phyloP scores from a whole-genome alignment of 345 rosid species.

The Clarkia xantiana region DNA sequence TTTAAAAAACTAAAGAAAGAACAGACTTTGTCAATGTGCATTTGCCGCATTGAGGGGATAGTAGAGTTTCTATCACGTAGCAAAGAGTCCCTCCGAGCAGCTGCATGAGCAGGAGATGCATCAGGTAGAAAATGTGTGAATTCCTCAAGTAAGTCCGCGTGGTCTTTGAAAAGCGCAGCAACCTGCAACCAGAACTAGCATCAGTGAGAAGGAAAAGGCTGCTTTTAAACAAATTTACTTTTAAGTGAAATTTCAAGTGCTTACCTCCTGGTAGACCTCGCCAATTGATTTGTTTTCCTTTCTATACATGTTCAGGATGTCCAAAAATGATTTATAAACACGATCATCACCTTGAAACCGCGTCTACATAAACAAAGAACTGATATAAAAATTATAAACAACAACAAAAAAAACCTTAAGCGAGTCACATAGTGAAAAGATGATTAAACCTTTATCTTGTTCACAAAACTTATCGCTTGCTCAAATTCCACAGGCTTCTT shows the following conservation, averaged over 20 bases:
- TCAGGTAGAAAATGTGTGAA: conserved; percentile 92
- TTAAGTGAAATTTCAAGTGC: background rate
- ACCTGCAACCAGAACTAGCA: conserved; percentile 34
- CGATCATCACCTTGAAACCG: conserved; percentile 93
- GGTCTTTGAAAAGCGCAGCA: conserved; percentile 72
- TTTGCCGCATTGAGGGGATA: conserved; percentile 36
- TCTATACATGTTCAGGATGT: conserved; percentile 85
- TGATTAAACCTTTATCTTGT: conserved; percentile 64
- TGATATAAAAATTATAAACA: conserved; percentile 4
- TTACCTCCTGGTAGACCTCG: conserved; percentile 84
- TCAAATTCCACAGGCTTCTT: conserved; percentile 95
- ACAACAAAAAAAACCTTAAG: background rate
- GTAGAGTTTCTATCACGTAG: conserved; percentile 52
- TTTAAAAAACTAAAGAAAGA: background rate
- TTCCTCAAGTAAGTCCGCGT: conserved; percentile 68
- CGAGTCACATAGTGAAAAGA: conserved; percentile 4
- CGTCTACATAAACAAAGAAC: conserved; percentile 30
- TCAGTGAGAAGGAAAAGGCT: background rate
- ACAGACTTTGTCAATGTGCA: conserved; percentile 59
- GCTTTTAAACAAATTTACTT: background rate
- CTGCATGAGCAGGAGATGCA: conserved; percentile 46
- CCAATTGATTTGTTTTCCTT: conserved; percentile 80
- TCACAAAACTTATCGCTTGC: conserved; percentile 91
- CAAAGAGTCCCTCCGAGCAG: conserved; percentile 38
- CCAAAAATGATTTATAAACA: conserved; percentile 87